Percentiles rank a stretch among this genome's conserved stretches.
phyloP scores from a whole-genome alignment of 805 yeast species.

The Candida tammaniensis region DNA sequence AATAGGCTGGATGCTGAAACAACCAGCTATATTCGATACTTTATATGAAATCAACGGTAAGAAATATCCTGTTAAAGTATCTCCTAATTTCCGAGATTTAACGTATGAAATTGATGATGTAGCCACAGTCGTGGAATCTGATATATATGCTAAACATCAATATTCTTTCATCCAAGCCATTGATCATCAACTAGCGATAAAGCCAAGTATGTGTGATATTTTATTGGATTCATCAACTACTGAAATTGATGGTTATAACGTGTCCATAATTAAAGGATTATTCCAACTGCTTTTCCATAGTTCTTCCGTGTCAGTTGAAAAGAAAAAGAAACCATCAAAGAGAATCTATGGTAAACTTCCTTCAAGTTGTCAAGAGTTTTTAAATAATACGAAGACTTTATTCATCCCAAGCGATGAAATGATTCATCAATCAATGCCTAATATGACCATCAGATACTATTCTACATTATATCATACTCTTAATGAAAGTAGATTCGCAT shows the following conservation, averaged over 20 bases:
- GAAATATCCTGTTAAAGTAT: slow-evolving; percentile 21
- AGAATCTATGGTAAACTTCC: slow-evolving; percentile 15
- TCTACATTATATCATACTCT: slow-evolving; percentile 19
- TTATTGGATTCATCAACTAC: slow-evolving; percentile 30
- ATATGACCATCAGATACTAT: slow-evolving; percentile 27
- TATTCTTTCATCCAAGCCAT: slow-evolving; percentile 68
- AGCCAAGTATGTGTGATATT: slow-evolving; percentile 34
- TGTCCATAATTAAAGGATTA: slow-evolving; percentile 25
- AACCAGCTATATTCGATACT: slow-evolving; percentile 29
- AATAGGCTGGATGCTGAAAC: slow-evolving; percentile 25
- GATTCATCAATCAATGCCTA: slow-evolving; percentile 23
- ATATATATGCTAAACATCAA: slow-evolving; percentile 58
- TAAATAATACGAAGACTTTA: slow-evolving; percentile 24
- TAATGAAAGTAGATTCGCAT: slow-evolving; percentile 16
- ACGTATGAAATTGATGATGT: slow-evolving; percentile 41
- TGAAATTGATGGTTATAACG: slow-evolving; percentile 18
- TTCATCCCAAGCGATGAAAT: slow-evolving; percentile 34
- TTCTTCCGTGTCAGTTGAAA: neutral
- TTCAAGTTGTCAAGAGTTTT: slow-evolving; percentile 25
- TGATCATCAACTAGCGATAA: slow-evolving; percentile 39
- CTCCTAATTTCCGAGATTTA: slow-evolving; percentile 23
- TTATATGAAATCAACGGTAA: slow-evolving; percentile 17
- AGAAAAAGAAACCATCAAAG: slow-evolving; percentile 7
- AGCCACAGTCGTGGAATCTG: slow-evolving; percentile 53
- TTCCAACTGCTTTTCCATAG: slow-evolving; percentile 17